phyloP scores from a whole-genome alignment of 257 asterid genomes.

The Solanum corneliomulleri region DNA sequence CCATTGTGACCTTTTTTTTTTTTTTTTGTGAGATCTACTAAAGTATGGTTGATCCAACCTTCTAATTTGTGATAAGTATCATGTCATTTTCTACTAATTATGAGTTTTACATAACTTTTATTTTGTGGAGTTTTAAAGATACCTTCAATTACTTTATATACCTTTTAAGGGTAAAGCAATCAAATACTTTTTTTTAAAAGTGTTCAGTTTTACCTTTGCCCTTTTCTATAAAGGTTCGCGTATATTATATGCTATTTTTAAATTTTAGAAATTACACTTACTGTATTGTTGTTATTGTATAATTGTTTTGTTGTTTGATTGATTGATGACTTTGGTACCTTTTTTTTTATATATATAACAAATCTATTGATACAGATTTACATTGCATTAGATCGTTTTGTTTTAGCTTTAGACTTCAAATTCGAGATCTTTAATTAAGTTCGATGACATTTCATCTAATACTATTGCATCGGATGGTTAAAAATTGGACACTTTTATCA shows the following conservation, averaged over 20 bases:
- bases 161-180: background rate
- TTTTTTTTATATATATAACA: too few relatives aligned
- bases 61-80: conserved; percentile 19
- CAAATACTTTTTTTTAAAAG: background rate
- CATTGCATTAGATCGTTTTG: background rate
- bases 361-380: background rate
- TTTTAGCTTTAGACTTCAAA: background rate
- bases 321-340: too few relatives aligned
- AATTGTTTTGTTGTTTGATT: background rate
- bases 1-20: background rate
- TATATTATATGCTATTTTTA: too few relatives aligned
- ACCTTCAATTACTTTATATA: background rate
- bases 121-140: background rate
- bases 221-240: background rate
- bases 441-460: background rate
- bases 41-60: conserved; percentile 13
- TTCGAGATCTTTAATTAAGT: background rate
- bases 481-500: background rate
- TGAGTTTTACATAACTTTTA: background rate
- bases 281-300: too few relatives aligned
- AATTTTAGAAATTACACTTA: too few relatives aligned
- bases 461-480: background rate
- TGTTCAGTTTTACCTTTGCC: background rate
- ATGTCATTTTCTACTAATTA: conserved; percentile 3
- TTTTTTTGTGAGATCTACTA: conserved; percentile 2